Conservation (phyloP, 2,329 filamentous ascomycete species). For the Xylaria sp. region DNA sequence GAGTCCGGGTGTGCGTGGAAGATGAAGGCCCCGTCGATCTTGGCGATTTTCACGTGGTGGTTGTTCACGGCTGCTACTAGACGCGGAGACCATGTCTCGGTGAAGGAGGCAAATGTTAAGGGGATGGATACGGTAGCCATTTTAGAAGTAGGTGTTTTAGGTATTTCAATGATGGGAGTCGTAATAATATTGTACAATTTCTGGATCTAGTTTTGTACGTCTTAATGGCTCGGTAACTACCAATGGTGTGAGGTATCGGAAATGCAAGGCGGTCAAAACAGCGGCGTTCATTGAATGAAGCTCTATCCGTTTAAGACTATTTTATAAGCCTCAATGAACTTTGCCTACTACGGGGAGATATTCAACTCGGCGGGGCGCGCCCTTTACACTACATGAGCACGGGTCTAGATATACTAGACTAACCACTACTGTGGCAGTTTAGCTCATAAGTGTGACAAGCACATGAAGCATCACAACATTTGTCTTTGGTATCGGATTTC, state of each 20-base stretch:
- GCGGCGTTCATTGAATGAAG: neutral
- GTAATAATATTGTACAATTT: neutral
- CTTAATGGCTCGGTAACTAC: neutral
- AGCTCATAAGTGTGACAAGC: neutral
- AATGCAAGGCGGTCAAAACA: neutral
- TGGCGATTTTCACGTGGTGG: constrained; percentile 28
- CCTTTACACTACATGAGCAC: neutral
- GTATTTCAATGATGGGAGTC: too few species aligned
- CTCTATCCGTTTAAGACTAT: neutral
- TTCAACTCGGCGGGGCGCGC: constrained; percentile 2
- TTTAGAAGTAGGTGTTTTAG: neutral
- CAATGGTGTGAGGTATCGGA: neutral
- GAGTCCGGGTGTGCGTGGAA: constrained; percentile 27
- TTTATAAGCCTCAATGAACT: neutral
- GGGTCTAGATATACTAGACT: too few species aligned
- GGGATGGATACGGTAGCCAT: constrained; percentile 25
- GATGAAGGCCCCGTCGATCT: constrained; percentile 18
- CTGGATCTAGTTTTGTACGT: neutral
- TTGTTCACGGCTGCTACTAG: constrained; percentile 26
- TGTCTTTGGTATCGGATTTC: neutral
- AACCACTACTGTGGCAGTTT: too few species aligned
- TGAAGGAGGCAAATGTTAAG: constrained; percentile 26
- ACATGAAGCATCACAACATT: neutral
- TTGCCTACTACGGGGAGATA: neutral
- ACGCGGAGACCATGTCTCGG: constrained; percentile 27